Evolutionary conservation across 768 basidiomycete genomes (phyloP).

Genomic region (Chiua virens): DNA sequence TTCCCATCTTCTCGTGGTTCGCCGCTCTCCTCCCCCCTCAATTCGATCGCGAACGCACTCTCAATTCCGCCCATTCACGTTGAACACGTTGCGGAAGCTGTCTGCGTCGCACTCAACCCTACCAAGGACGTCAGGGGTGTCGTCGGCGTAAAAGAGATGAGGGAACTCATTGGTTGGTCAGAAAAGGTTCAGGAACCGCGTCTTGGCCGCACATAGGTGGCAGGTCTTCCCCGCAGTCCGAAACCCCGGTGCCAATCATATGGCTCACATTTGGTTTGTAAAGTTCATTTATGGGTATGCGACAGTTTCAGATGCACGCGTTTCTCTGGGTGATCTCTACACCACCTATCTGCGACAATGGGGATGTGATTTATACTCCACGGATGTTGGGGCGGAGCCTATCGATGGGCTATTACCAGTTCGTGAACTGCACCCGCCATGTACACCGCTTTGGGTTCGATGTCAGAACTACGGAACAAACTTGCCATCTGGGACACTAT

Average conservation of each 20-base stretch:
- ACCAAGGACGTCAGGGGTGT: slow-evolving; percentile 56
- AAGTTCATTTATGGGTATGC: slow-evolving; percentile 15
- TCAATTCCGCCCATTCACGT: slow-evolving; percentile 92
- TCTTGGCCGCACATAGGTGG: slow-evolving; percentile 14
- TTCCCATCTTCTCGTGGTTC: slow-evolving; percentile 32
- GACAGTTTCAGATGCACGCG: slow-evolving; percentile 14
- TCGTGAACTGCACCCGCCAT: slow-evolving; percentile 1
- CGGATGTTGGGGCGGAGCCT: slow-evolving; percentile 3
- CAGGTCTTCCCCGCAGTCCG: slow-evolving; percentile 3
- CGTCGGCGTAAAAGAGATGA: slow-evolving; percentile 71
- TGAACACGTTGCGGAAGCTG: slow-evolving; percentile 88
- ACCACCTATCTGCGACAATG: slow-evolving; percentile 21
- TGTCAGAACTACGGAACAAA: slow-evolving; percentile 5
- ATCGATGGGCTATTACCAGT: slow-evolving; percentile 1
- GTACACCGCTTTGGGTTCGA: slow-evolving; percentile 7
- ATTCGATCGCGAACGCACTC: slow-evolving; percentile 75
- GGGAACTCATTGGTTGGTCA: slow-evolving; percentile 71
- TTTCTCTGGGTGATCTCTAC: slow-evolving; percentile 8
- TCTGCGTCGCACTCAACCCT: slow-evolving; percentile 61
- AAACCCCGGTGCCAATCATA: background rate
- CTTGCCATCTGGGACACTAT: slow-evolving; percentile 7
- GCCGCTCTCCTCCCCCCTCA: slow-evolving; percentile 47
- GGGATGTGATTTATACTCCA: slow-evolving; percentile 14
- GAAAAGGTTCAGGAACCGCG: slow-evolving; percentile 30
- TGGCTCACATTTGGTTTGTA: slow-evolving; percentile 9